A percentile compares a stretch with the other conserved stretches of the same genome.
Conservation (phyloP, 192 early-diverging fungal genomes). For the Physocladia obscura region DNA sequence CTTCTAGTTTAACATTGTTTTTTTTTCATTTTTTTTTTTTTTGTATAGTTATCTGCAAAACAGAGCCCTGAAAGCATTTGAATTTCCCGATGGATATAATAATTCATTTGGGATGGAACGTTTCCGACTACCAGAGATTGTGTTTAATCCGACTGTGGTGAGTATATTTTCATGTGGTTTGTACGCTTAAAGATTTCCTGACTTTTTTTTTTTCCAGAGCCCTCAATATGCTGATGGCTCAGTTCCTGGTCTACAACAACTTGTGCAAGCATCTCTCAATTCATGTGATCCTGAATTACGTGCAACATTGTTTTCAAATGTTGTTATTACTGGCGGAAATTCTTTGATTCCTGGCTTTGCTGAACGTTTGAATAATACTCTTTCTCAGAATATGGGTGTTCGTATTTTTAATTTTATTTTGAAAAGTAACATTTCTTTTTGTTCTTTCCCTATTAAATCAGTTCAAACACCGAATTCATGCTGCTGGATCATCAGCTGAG, state of each 20-base stretch:
- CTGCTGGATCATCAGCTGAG: constrained; percentile 75
- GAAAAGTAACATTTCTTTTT: neutral
- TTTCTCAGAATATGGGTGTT: constrained; percentile 52
- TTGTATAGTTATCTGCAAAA: neutral
- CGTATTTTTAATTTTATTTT: constrained; percentile 33
- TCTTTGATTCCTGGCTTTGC: constrained; percentile 82
- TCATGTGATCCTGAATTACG: constrained; percentile 87
- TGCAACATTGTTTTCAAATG: constrained; percentile 73
- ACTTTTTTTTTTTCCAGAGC: too few species aligned
- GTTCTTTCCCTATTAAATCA: constrained; percentile 24
- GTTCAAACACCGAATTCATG: constrained; percentile 80
- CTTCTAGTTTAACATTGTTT: too few species aligned
- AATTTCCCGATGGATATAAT: constrained; percentile 96
- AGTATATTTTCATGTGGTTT: constrained; percentile 23
- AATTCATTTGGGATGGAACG: constrained; percentile 74
- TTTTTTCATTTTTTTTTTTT: neutral
- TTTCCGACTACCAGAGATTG: constrained; percentile 78
- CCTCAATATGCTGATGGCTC: neutral
- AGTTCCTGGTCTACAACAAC: neutral
- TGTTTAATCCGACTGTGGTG: constrained; percentile 74
- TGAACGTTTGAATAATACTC: constrained; percentile 75
- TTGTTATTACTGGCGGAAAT: constrained; percentile 89
- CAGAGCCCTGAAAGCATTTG: constrained; percentile 82
- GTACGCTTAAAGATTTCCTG: neutral
- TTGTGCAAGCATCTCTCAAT: constrained; percentile 49